Evolutionary conservation across 306 rosid genomes (phyloP).

Genomic region (Fagus crenata): DNA sequence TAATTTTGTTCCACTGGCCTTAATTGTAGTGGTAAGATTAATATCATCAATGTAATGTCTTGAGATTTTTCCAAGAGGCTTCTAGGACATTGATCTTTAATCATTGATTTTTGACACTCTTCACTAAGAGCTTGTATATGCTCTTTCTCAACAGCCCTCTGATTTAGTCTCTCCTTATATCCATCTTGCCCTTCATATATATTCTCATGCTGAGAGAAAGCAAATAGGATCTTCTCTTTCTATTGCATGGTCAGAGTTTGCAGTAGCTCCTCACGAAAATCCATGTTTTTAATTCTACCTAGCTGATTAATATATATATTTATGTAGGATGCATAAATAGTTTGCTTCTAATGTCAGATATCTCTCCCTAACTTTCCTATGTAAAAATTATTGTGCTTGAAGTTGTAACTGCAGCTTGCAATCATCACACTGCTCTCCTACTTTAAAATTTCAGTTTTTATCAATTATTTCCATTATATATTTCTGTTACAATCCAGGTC

Average conservation of each 20-base stretch:
- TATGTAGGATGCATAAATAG: no score
- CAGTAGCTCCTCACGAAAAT: background rate
- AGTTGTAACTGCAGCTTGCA: constrained; percentile 16
- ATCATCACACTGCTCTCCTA: constrained; percentile 11
- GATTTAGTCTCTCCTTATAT: no score
- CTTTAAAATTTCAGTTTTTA: constrained; percentile 1
- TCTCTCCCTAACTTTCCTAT: constrained; percentile 14
- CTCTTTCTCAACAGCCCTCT: background rate
- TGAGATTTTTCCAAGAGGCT: constrained; percentile 5
- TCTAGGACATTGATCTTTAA: constrained; percentile 16
- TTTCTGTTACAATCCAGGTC: constrained; percentile 54
- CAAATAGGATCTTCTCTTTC: background rate
- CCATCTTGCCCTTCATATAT: background rate
- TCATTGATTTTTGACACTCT: constrained; percentile 16
- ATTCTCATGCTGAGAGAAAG: background rate
- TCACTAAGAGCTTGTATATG: background rate
- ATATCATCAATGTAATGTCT: background rate
- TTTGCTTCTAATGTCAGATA: background rate
- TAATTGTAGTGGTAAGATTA: background rate
- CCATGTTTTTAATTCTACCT: background rate
- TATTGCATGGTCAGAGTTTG: background rate
- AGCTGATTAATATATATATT: background rate
- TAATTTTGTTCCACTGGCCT: background rate
- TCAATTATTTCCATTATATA: constrained; percentile 2
- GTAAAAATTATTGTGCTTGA: background rate